Percentiles rank a stretch among this genome's conserved stretches.
Evolutionary conservation across 495 filamentous ascomycete species (phyloP).

Genomic region (Talaromyces ruber): DNA sequence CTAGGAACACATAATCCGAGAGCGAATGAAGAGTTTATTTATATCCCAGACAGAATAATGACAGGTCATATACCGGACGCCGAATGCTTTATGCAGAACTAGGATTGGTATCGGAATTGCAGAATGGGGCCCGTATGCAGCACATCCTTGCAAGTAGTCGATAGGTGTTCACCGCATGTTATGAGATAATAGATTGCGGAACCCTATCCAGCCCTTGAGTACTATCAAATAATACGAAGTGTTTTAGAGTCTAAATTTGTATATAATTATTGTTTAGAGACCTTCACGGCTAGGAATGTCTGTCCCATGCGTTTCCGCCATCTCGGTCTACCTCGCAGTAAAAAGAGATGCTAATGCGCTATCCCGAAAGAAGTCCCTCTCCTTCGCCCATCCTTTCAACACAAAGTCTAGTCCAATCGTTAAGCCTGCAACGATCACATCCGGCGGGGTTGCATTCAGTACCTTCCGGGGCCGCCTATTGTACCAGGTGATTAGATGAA

Average conservation of each 20-base stretch:
- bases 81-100: too few relatives aligned
- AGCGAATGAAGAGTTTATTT: not conserved
- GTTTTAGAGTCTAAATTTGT: too few relatives aligned
- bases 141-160: too few relatives aligned
- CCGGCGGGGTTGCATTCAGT: constrained; percentile 39
- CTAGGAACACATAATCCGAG: not conserved
- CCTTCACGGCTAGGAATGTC: too few relatives aligned
- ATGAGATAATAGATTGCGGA: too few relatives aligned
- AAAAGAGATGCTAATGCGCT: constrained; percentile 41
- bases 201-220: too few relatives aligned
- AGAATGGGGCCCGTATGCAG: too few relatives aligned
- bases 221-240: too few relatives aligned
- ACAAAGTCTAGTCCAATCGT: constrained; percentile 44
- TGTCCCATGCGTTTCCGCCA: too few relatives aligned
- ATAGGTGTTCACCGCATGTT: too few relatives aligned
- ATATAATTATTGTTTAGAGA: too few relatives aligned
- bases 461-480: constrained; percentile 19
- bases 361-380: constrained; percentile 40
- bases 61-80: not conserved
- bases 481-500: constrained; percentile 37
- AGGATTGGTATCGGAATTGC: too few relatives aligned
- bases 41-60: not conserved
- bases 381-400: constrained; percentile 43
- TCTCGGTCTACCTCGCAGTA: not conserved
- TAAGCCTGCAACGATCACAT: constrained; percentile 42